These are phyloP conservation scores for Pleurotus djamor DNA, from an alignment of 768 basidiomycete species.

Conservation along the genomic window DNA sequence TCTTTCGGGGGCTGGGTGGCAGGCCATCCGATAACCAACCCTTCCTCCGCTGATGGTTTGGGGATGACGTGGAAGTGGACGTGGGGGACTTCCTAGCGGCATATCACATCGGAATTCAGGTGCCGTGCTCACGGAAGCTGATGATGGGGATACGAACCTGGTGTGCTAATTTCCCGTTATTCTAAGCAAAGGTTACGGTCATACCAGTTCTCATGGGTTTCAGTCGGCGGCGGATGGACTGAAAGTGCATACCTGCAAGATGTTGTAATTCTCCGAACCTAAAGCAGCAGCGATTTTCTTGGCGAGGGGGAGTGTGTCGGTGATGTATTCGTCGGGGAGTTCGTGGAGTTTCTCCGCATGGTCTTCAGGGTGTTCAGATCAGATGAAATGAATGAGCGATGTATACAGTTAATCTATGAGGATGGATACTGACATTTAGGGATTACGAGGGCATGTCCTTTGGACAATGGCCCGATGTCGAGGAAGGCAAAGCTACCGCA, in stretches of 20 bases:
- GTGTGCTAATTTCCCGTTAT: slow-evolving; percentile 56
- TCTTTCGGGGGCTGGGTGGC: slow-evolving; percentile 55
- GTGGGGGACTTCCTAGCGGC: slow-evolving; percentile 66
- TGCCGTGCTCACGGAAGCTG: not conserved
- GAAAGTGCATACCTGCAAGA: slow-evolving; percentile 50
- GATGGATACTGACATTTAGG: slow-evolving; percentile 71
- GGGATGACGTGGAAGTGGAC: slow-evolving; percentile 96
- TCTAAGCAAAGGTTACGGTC: slow-evolving; percentile 15
- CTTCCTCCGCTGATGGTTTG: slow-evolving; percentile 54
- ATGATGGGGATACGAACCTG: slow-evolving; percentile 33
- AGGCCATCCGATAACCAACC: slow-evolving; percentile 85
- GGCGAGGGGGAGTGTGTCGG: slow-evolving; percentile 73
- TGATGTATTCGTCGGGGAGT: slow-evolving; percentile 81
- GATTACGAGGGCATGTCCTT: slow-evolving; percentile 88
- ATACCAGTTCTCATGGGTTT: not conserved
- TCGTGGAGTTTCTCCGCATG: slow-evolving; percentile 87
- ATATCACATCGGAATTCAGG: not conserved
- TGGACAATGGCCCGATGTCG: slow-evolving; percentile 88
- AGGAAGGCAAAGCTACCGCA: slow-evolving; percentile 76
- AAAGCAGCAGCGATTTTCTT: slow-evolving; percentile 87
- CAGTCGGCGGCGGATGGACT: too few species aligned
- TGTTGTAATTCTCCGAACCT: slow-evolving; percentile 79
- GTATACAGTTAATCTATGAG: not conserved
- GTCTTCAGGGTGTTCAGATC: slow-evolving; percentile 39
- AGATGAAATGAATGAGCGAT: not conserved